phyloP scores from a whole-genome alignment of 140 eudicot species.

The Anethum foeniculum region DNA sequence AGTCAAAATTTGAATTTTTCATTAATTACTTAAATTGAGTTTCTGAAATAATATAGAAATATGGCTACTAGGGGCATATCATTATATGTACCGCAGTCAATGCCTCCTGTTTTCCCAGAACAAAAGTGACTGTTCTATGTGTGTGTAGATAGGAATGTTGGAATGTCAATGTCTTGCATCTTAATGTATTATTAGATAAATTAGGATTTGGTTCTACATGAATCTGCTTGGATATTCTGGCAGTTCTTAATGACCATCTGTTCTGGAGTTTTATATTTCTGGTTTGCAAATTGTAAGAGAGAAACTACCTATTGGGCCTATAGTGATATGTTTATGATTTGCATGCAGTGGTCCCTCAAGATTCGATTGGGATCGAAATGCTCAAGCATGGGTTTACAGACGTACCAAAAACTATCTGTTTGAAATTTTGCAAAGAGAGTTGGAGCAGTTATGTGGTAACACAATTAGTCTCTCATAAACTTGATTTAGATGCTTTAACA shows the following conservation, averaged over 20 bases:
- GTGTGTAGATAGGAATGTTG: background rate
- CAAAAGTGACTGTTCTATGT: background rate
- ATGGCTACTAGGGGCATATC: background rate
- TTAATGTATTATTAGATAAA: background rate
- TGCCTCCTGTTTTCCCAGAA: background rate
- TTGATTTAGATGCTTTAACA: background rate
- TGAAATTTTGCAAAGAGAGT: slow-evolving; percentile 49
- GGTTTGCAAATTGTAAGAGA: background rate
- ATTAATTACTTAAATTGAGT: background rate
- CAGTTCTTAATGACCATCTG: background rate
- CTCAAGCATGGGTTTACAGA: slow-evolving; percentile 75
- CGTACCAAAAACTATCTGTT: slow-evolving; percentile 56
- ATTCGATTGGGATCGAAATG: slow-evolving; percentile 76
- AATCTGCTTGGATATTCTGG: background rate
- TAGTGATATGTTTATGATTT: background rate
- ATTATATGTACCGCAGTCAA: background rate
- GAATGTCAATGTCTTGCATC: background rate
- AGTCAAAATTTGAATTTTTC: background rate
- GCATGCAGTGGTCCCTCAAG: slow-evolving; percentile 90
- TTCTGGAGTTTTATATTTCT: background rate
- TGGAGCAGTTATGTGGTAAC: slow-evolving; percentile 65
- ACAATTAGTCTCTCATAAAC: slow-evolving; percentile 51
- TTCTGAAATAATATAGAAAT: background rate
- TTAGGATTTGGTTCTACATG: background rate
- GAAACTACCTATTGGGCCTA: background rate